phyloP scores from a whole-genome alignment of 2,329 filamentous ascomycete species.

The Botrytis medusae region DNA sequence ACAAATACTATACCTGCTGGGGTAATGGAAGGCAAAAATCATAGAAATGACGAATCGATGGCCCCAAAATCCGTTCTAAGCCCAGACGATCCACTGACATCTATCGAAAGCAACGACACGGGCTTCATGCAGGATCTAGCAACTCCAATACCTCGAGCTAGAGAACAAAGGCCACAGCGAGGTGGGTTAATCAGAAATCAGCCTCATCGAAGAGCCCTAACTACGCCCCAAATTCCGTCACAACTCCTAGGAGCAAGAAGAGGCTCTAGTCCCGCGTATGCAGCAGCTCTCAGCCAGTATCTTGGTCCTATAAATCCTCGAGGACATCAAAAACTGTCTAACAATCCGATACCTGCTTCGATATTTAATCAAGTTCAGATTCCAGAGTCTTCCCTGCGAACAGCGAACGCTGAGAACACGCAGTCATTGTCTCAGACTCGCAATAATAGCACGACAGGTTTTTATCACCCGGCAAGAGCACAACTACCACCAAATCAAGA shows the following conservation, averaged over 20 bases:
- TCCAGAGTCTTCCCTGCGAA: background rate
- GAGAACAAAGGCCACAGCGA: background rate
- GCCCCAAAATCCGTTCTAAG: background rate
- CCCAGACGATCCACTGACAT: background rate
- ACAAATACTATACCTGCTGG: background rate
- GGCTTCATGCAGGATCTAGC: accelerated
- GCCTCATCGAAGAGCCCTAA: background rate
- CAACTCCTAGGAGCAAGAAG: background rate
- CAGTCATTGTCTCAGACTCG: background rate
- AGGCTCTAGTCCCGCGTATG: background rate
- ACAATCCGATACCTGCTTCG: background rate
- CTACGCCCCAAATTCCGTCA: background rate
- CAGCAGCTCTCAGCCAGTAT: background rate
- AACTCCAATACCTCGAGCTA: background rate
- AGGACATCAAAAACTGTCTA: background rate
- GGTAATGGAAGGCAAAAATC: background rate
- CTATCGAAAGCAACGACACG: background rate
- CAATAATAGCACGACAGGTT: background rate
- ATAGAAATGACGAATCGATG: background rate
- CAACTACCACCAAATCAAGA: background rate
- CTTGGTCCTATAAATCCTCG: background rate
- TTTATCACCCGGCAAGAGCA: too few relatives aligned
- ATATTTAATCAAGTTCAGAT: background rate
- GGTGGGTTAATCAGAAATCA: background rate
- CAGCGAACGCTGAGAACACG: background rate